Base-by-base conservation (phyloP, 1,284 basidiomycete genomes). In the Macrocystidia cucumis region DNA sequence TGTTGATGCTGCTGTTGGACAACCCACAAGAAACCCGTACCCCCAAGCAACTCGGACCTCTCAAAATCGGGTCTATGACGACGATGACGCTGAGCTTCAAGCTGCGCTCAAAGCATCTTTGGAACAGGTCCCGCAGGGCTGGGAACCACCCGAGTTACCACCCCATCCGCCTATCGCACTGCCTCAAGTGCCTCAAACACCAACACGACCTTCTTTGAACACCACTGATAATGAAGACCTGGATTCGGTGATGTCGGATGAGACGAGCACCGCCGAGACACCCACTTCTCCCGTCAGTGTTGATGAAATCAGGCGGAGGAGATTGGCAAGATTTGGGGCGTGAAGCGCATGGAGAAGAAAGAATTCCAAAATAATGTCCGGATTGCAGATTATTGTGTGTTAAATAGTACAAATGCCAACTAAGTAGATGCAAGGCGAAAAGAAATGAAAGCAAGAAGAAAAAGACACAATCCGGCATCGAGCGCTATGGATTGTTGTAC, bases 11-110 rank as follows among this genome's bases (percentile, higher is more conserved):
- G 9, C 9, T 7, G 26, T 21, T n/a, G 35, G 37, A 18, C 24
- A 26, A 14, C 21, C 39, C 7, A 26, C 28, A 3, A 35, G 28
- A 18, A 18, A 29, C 20, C 6, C 18, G 9, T 26, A 33, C 14
- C 13, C 38, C 20, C 8, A 17, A 5, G 20, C 9, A 8, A 32
- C 16, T 11, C 34, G 30, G 18, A 17, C 11, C 29, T 18, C 21
- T 6, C 22, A 30, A 3, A 23, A 44, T 31, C 51, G 71, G 32
- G 72, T 78, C 24, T 87, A 91, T 46, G 89, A 91, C 46, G 87
- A 92, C 45, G 90, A 92, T 45, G 90, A 95, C 47, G 78, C 71
- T 22, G 83, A 88, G 49, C 61, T 93, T 23, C 85, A 92, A 56
- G 86, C 87, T 14, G 91, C 91, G 9, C 60, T 95, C 35, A 78